Conservation (phyloP, 2,329 filamentous ascomycete species). For the Nothomitra cinnamomea region DNA sequence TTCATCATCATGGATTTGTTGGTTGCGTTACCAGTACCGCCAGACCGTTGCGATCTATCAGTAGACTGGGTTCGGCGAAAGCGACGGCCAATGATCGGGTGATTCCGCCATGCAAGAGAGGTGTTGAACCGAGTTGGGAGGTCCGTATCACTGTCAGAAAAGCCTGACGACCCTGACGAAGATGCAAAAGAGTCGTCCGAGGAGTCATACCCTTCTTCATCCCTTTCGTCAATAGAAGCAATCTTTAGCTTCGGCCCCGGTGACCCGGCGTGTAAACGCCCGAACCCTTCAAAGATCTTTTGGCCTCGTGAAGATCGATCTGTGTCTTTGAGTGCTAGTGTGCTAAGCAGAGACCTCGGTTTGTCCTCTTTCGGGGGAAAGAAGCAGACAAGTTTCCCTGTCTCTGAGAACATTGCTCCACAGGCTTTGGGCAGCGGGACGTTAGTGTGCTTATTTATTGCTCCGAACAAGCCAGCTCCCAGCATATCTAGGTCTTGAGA, state of each 20-base stretch:
- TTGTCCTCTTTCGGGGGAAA: conserved; percentile 49
- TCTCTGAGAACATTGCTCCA: conserved; percentile 15
- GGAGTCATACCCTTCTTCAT: conserved; percentile 19
- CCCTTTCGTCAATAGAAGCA: conserved; percentile 17
- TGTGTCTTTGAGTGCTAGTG: conserved; percentile 30
- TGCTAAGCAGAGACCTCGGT: conserved; percentile 31
- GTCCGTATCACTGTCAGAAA: conserved; percentile 26
- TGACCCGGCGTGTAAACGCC: conserved; percentile 36
- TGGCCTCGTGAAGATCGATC: conserved; percentile 29
- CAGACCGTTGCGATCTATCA: conserved; percentile 30
- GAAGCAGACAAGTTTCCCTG: conserved; percentile 48
- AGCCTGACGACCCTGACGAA: conserved; percentile 28
- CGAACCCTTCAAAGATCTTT: conserved; percentile 46
- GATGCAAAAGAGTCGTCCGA: conserved; percentile 28
- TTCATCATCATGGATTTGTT: conserved; percentile 18
- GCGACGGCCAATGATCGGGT: conserved; percentile 22
- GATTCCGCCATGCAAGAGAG: conserved; percentile 25
- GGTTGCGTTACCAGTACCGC: conserved; percentile 26
- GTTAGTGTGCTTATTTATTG: conserved; percentile 43
- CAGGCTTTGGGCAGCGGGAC: conserved; percentile 43
- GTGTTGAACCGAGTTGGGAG: conserved; percentile 31
- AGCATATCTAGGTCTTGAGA: conserved; percentile 29
- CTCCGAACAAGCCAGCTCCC: conserved; percentile 32
- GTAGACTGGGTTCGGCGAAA: conserved; percentile 36
- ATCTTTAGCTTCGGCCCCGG: conserved; percentile 26